Conservation (phyloP, 345 rosid genomes). For the Ceriops tagal region DNA sequence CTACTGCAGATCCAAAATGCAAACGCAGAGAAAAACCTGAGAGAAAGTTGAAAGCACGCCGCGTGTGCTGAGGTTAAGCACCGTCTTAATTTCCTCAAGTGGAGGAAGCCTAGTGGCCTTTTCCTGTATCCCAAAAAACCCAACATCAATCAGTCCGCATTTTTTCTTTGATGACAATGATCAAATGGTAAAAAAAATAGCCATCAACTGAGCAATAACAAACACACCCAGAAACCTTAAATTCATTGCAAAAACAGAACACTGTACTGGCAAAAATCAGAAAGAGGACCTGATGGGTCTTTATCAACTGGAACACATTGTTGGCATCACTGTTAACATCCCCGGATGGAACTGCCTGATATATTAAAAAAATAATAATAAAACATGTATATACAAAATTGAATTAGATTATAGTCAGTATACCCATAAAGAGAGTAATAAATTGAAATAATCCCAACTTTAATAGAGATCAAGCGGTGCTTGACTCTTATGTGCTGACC, state of each 20-base stretch:
- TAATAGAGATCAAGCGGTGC: background rate
- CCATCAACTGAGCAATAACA: background rate
- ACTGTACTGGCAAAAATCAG: background rate
- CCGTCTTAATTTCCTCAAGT: conserved; percentile 67
- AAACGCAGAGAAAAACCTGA: conserved; percentile 41
- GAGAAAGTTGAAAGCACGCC: conserved; percentile 88
- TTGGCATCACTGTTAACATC: conserved; percentile 43
- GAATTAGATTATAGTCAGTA: background rate
- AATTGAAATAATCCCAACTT: too few relatives aligned
- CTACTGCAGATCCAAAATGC: background rate
- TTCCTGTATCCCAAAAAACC: conserved; percentile 42
- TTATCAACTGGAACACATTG: conserved; percentile 65
- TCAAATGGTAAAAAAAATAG: background rate
- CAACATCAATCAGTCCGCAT: conserved; percentile 9
- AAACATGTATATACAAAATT: background rate
- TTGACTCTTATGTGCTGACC: conserved; percentile 25
- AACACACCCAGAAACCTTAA: background rate
- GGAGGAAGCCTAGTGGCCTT: conserved; percentile 82
- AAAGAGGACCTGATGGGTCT: conserved; percentile 63
- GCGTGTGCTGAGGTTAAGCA: conserved; percentile 50
- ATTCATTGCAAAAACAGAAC: background rate
- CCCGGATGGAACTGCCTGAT: conserved; percentile 57
- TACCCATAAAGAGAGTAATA: background rate
- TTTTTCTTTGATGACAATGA: background rate
- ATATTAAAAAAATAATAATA: conserved; percentile 9